These are phyloP conservation scores for Suhomyces yuchorum DNA, from an alignment of 1,139 yeast genomes.

Conservation along the genomic window DNA sequence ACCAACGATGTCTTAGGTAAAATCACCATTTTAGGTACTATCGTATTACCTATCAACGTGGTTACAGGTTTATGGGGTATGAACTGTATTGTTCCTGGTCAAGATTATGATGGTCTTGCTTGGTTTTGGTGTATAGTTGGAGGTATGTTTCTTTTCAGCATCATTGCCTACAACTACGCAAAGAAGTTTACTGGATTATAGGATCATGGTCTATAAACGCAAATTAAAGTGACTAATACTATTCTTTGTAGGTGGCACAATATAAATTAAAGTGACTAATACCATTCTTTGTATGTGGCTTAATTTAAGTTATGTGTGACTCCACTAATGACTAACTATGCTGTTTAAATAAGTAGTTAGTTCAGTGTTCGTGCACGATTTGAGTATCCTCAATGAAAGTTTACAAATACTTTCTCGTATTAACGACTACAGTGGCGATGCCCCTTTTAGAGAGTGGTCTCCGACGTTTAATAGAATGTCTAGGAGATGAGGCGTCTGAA, in stretches of 20 bases:
- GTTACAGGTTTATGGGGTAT: slow-evolving; percentile 98
- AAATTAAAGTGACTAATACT: not conserved
- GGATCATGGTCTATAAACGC: not conserved
- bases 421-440: no score
- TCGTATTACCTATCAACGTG: slow-evolving; percentile 90
- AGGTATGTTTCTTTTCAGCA: slow-evolving; percentile 40
- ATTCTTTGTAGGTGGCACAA: not conserved
- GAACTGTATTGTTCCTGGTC: slow-evolving; percentile 97
- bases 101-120: slow-evolving; percentile 62
- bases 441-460: no score
- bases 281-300: no score
- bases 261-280: no score
- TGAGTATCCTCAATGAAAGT: no score
- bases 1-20: slow-evolving; percentile 95
- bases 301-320: no score
- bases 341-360: no score
- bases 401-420: no score
- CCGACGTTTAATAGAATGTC: no score
- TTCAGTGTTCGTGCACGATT: no score
- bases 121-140: slow-evolving; percentile 70
- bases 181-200: slow-evolving; percentile 45
- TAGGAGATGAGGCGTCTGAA: no score
- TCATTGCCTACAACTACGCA: slow-evolving; percentile 46
- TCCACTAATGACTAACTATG: no score
- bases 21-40: slow-evolving; percentile 90